Evolutionary conservation across 176 grass and related monocot genomes (phyloP), one percentile per base, ranked within the genome.

Genomic region (Phoenix dactylifera): DNA sequence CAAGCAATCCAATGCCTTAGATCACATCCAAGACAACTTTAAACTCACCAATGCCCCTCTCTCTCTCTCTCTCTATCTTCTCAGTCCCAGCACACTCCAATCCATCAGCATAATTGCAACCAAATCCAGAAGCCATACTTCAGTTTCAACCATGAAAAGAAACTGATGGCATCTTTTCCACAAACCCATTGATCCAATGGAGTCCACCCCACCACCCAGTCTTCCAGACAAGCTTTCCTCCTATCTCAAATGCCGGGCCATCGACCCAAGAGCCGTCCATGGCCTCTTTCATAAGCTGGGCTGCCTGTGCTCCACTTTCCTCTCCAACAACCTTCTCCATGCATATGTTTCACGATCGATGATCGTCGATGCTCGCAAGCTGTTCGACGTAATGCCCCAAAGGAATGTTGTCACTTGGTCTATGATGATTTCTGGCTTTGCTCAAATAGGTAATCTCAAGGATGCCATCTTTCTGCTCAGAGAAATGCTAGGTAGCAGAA

Each of bases 301-400:
- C 1, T 76, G 67, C 57, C 49, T 85, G 48, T 62, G 48, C 29
- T 85, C 72, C 68, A 77, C 65, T 4, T 79, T 79, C 59, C 75
- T 90, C 52, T 79, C 75, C 79, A 85, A 85, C 72, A 61, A 69
- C 16, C 64, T 82, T 32, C 68, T 85, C 1, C 64, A 59, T 4
- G 23, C 60, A 0, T 82, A 74, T 16, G 15, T 58, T 0, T 17
- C 19, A 15, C 48, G 50, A 14, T 24, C 58, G 6, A 58, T 67
- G 63, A 35, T 55, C 1, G 9, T n/a, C 15, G 60, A 85, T 49
- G 78, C 79, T 17, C 68, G 75, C 64, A 49, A 39, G 12, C 49
- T 85, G 68, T 82, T 90, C 82, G 82, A 85, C 60, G 75, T 73
- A 85, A 90, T 76, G 67, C 75, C 72, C 26, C 82, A 32, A 10